Percentiles rank a stretch among this genome's conserved stretches.
phyloP scores from a whole-genome alignment of 768 basidiomycete species.

The Guyanaporus albipodus region DNA sequence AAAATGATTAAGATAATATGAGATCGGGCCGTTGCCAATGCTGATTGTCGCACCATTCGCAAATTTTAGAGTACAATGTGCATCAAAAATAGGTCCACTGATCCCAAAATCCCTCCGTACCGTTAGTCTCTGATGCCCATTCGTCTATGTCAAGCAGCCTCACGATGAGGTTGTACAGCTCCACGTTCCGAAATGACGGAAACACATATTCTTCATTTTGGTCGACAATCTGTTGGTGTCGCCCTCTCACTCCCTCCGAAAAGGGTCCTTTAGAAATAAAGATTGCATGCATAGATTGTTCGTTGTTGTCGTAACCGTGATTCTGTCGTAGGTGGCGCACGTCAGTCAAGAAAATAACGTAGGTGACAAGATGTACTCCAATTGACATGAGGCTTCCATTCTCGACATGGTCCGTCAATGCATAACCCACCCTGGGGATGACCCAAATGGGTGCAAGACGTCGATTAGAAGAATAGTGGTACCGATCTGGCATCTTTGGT shows the following conservation, averaged over 20 bases:
- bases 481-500: slow-evolving; percentile 65
- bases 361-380: slow-evolving; percentile 44
- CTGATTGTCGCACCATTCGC: too few species aligned
- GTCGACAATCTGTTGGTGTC: slow-evolving; percentile 10
- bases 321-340: slow-evolving; percentile 42
- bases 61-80: too few species aligned
- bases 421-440: slow-evolving; percentile 75
- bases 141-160: slow-evolving; percentile 62
- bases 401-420: slow-evolving; percentile 63
- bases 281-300: slow-evolving; percentile 75
- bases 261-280: slow-evolving; percentile 90
- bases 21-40: too few species aligned
- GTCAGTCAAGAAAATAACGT: neutral
- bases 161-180: slow-evolving; percentile 78
- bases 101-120: slow-evolving; percentile 80
- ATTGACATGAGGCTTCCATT: slow-evolving; percentile 53
- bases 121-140: slow-evolving; percentile 62
- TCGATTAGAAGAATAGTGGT: slow-evolving; percentile 64
- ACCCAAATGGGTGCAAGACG: slow-evolving; percentile 84
- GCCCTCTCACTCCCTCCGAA: slow-evolving; percentile 32
- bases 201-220: slow-evolving; percentile 51
- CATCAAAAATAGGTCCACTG: slow-evolving; percentile 31
- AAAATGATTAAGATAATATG: neutral
- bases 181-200: slow-evolving; percentile 74
- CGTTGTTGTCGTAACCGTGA: slow-evolving; percentile 84